Conservation (phyloP, 73 alveolate species). For the Paramecium caudatum region DNA sequence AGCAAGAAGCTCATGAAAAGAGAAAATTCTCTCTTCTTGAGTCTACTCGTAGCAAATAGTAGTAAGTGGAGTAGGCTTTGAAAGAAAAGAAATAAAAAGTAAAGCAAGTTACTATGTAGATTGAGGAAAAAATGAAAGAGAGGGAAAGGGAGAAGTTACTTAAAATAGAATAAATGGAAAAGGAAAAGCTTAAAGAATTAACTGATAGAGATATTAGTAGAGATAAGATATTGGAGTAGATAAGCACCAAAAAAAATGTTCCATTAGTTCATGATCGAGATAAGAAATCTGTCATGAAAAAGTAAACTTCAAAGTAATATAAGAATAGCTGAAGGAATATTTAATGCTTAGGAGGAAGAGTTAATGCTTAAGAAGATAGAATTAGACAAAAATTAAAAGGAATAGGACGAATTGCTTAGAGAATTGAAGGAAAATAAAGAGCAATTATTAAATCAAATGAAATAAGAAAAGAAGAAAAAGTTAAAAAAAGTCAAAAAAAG, state of each 20-base stretch:
- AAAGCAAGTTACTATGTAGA: not conserved
- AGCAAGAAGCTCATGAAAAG: slow-evolving; percentile 3
- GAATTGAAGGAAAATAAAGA: slow-evolving; percentile 14
- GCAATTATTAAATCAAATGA: not conserved
- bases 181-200: not conserved
- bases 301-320: not conserved
- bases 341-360: not conserved
- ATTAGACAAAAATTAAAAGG: not conserved
- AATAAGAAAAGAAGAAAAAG: not conserved
- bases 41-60: not conserved
- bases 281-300: not conserved
- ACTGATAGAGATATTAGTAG: not conserved
- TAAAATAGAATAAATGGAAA: not conserved
- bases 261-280: not conserved
- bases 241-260: not conserved
- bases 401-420: not conserved
- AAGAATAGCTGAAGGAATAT: slow-evolving; percentile 25
- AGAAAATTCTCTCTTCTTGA: slow-evolving; percentile 12
- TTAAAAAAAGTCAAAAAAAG: not conserved
- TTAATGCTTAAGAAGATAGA: not conserved
- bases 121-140: not conserved
- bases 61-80: slow-evolving; percentile 21
- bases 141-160: not conserved
- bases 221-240: not conserved
- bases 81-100: slow-evolving; percentile 23